phyloP scores from a whole-genome alignment of 2,329 filamentous ascomycete genomes.

The Phialemoniopsis sp. region DNA sequence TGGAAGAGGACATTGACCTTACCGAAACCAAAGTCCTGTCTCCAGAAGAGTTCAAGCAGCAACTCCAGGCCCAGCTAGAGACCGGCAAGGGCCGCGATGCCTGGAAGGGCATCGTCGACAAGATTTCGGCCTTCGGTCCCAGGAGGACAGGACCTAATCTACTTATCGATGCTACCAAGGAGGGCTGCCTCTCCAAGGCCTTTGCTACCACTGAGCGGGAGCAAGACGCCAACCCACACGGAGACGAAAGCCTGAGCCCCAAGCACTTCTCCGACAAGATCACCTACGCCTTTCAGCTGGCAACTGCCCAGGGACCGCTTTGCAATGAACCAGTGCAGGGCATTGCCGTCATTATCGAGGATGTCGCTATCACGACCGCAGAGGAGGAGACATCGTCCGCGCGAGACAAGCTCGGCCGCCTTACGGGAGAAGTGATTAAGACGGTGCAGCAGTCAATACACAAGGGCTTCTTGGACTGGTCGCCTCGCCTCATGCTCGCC shows the following conservation, averaged over 20 bases:
- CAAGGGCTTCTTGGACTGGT: slow-evolving; percentile 91
- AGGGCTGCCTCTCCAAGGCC: slow-evolving; percentile 68
- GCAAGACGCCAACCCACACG: slow-evolving; percentile 25
- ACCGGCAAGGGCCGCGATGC: slow-evolving; percentile 68
- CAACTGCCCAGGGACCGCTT: slow-evolving; percentile 81
- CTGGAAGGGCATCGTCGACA: slow-evolving; percentile 74
- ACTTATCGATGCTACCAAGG: slow-evolving; percentile 76
- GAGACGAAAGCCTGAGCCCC: slow-evolving; percentile 48
- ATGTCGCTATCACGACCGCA: slow-evolving; percentile 58
- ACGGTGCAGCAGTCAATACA: slow-evolving; percentile 80
- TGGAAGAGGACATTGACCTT: slow-evolving; percentile 53
- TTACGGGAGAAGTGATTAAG: slow-evolving; percentile 92
- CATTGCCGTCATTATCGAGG: slow-evolving; percentile 85
- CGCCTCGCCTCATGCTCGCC: slow-evolving; percentile 85
- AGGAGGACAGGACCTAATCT: slow-evolving; percentile 82
- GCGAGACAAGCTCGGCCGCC: slow-evolving; percentile 66
- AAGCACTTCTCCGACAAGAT: slow-evolving; percentile 85
- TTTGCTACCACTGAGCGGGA: slow-evolving; percentile 38
- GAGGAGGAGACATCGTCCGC: slow-evolving; percentile 49
- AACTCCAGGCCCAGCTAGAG: slow-evolving; percentile 66
- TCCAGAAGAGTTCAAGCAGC: slow-evolving; percentile 69
- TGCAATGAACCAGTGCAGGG: slow-evolving; percentile 93
- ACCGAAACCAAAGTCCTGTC: slow-evolving; percentile 61
- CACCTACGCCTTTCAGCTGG: slow-evolving; percentile 88
- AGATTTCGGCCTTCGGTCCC: slow-evolving; percentile 88